Evolutionary conservation across 2,329 filamentous ascomycete species (phyloP), one percentile per base, ranked within the genome.

Genomic region (Xylaria sp.): DNA sequence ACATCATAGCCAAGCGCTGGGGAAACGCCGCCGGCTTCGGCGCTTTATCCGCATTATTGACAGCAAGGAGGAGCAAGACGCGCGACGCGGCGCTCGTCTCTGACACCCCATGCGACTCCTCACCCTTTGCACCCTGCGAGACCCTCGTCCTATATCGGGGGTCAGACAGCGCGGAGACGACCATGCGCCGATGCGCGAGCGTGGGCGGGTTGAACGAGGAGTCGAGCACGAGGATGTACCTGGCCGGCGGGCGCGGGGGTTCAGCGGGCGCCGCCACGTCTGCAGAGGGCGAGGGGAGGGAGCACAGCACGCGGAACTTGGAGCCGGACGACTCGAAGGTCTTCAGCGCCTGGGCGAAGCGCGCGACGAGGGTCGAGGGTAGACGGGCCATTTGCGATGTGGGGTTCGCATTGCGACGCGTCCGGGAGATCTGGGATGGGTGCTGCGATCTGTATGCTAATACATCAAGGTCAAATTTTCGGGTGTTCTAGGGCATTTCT

Each of bases 151-250:
- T 54, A 19, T 56, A 58, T 11, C 54, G 48, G 23, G 64, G 46
- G 19, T 68, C 57, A 15, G 63, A 52, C 5, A 67, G 56, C 0
- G 85, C 85, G 2, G 82, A 81, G 0, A 77, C 72, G 0, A 81
- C 84, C 79, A 90, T 87, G 58, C 76, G 77, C 43, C 81, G 76
- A 71, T 90, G 87, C 2, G 87, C 87, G 7, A 78, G 75, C 0
- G 87, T 89, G 0, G 87, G 87, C 25, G 87, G 87, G 71, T 90
- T 90, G 78, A 89, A 90, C 61, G 85, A 88, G 52, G 87, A 87
- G 74, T 90, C 87, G 47, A 90, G 81, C 57, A 90, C 77, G 54
- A 89, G 76, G 60, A 90, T 77, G 17, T 72, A 74, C 21, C 63
- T 66, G 1, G 69, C 69, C 2, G 66, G 58, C n/a, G 46, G 68